Base-by-base conservation (phyloP, 2,329 filamentous ascomycete genomes). In the Microdochium bolleyi region DNA sequence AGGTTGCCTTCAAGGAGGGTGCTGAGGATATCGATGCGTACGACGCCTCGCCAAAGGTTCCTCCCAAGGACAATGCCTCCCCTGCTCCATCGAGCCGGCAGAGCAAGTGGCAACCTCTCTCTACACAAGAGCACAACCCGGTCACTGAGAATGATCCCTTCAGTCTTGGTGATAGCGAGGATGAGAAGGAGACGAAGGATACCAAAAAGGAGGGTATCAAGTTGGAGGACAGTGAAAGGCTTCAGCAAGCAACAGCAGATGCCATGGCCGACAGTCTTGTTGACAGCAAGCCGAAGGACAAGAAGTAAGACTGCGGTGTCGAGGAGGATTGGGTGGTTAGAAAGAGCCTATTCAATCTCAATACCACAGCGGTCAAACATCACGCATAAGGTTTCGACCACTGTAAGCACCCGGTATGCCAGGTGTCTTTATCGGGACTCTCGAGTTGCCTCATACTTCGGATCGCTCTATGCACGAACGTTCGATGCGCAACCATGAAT, bases 21-120 rank as follows among this genome's bases (percentile, higher is more conserved):
- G 82, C 89, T 2, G 89, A 95, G 62, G 90, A 96, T 64, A 92
- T 96, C 51, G 76, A 86, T 60, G 84, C 87, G 54, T 94, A 95
- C 65, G 82, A 85, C 53, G 75, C 79, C 11, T 84, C 83, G 50
- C 80, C 84, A 30, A 76, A 66, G 66, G 72, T 73, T 51, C 76
- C 70, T 25, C 74, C 74, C 59, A 83, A 77, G 69, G 82, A 77
- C 64, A 70, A 60, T 55, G 62, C 67, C 27, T 65, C 66, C 22
- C 64, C 71, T 46, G 63, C 62, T 24, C 67, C 74, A n/a, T 75
- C 77, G 49, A 71, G 73, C 58, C 94, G 91, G 73, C 71, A 82
- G 48, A 96, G 92, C 79, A 99, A 99, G 74, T 99, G 94, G 94
- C 92, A 99, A 70, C 92, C 94, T 10, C 74, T 99, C 61, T 90